Conservation (phyloP, 306 rosid species). For the Leucaena leucocephala region DNA sequence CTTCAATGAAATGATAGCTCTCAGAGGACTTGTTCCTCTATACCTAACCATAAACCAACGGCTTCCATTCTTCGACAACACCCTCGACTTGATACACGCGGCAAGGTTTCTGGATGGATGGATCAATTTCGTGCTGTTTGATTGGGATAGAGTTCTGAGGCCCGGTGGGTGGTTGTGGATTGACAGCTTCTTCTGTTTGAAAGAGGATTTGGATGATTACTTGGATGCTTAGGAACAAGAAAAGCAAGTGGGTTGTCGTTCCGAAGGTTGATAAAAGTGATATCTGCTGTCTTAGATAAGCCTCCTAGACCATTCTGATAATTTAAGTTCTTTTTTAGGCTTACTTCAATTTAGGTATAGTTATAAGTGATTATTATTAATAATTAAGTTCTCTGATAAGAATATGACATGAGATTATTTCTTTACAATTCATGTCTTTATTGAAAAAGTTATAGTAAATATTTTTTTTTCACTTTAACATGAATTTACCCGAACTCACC, state of each 20-base stretch:
- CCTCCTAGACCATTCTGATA: conserved; percentile 69
- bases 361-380: not conserved
- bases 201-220: conserved; percentile 70
- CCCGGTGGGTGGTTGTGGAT: conserved; percentile 86
- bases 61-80: conserved; percentile 74
- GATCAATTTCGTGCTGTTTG: conserved; percentile 69
- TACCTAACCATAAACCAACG: conserved; percentile 71
- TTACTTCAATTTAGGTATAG: not conserved
- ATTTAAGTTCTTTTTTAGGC: not conserved
- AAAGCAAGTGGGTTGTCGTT: conserved; percentile 67
- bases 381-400: not conserved
- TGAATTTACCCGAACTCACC: too few relatives aligned
- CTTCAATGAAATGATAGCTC: conserved; percentile 76
- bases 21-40: conserved; percentile 73
- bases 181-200: conserved; percentile 72
- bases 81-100: conserved; percentile 82
- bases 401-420: not conserved
- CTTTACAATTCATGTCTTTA: not conserved
- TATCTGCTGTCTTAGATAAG: conserved; percentile 73
- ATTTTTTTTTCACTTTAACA: not conserved
- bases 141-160: conserved; percentile 78
- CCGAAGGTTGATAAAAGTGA: conserved; percentile 76
- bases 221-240: conserved; percentile 65
- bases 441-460: not conserved
- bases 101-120: conserved; percentile 81